Percentiles rank a stretch among this genome's conserved stretches.
phyloP scores from a whole-genome alignment of 305 asterid species.

The Nicotiana rustica region DNA sequence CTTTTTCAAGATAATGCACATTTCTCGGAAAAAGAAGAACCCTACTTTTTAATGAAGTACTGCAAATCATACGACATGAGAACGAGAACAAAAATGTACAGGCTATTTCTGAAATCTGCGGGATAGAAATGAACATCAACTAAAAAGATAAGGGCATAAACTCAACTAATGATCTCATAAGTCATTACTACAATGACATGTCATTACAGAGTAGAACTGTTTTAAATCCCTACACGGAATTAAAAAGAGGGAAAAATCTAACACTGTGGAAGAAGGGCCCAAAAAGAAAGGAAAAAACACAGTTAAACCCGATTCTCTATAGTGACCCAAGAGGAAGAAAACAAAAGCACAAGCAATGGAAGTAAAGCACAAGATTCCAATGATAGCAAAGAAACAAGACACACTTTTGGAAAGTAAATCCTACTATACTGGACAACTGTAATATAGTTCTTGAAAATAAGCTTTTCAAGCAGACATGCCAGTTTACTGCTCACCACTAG shows the following conservation, averaged over 20 bases:
- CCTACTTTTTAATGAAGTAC: neutral
- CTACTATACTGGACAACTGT: constrained; percentile 12
- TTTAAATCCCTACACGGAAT: constrained; percentile 2
- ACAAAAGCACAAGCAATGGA: neutral
- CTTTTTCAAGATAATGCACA: too few relatives aligned
- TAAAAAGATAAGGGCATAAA: neutral
- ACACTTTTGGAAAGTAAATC: neutral
- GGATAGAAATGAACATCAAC: neutral
- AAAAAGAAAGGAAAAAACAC: neutral
- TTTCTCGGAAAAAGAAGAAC: neutral
- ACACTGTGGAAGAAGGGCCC: neutral
- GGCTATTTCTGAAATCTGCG: too few relatives aligned
- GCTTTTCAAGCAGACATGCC: neutral
- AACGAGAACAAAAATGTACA: neutral
- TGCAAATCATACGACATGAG: constrained; percentile 3
- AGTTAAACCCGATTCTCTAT: constrained; percentile 13
- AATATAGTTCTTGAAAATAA: neutral
- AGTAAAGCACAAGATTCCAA: neutral
- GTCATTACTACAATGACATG: constrained; percentile 12
- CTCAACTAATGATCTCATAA: neutral
- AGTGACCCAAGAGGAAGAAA: neutral
- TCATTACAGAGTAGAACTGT: constrained; percentile 24
- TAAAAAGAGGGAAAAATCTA: neutral
- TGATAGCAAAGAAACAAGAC: neutral
- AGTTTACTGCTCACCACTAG: neutral